Evolutionary conservation across 805 yeast species (phyloP), one percentile per base, ranked within the genome.

Genomic region (Wickerhamomyces sydowiorum): DNA sequence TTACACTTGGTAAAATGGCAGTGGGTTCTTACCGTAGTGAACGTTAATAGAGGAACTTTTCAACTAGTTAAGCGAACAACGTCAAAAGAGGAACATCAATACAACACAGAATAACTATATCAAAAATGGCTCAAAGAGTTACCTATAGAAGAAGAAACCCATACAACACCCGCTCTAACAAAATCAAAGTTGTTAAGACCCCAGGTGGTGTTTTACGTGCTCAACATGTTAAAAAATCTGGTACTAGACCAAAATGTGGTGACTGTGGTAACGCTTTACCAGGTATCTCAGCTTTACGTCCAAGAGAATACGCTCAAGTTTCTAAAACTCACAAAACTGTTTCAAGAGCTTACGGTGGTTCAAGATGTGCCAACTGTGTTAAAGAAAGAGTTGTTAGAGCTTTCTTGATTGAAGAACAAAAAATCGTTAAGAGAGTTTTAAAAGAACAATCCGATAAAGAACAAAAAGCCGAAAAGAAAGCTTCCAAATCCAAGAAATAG

Each of bases 301-400:
- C 99, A 80, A 87, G 97, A 78, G 79, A 88, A 78, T 90, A 86
- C 80, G 97, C 97, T 63, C 74, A 77, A 62, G 80, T 91, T 61
- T 88, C 98, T 60, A 90, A 85, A 80, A 88, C 96, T 68, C 86
- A 84, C 80, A 93, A 93, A 84, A 86, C 96, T 61, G 99, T 93
- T 61, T 90, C 91, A 70, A 93, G 99, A 83, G 90, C 96, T 64
- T 93, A 93, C 91, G 99, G 99, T 81, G 99, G 99, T 74, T 82
- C 87, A 68, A 85, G 86, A 80, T 88, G 93, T 80, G 96, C 91
- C 73, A 88, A 80, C 87, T 88, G 96, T 80, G 73, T 80, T 41
- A 91, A 83, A 60, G 70, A 72, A 48, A 72, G 72, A 56, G 80
- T 85, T 41, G 75, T 52, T 23, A 45, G 44, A 12, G 56, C 99